These are phyloP conservation scores for Salix purpurea DNA, from an alignment of 345 rosid genomes.

Conservation along the genomic window DNA sequence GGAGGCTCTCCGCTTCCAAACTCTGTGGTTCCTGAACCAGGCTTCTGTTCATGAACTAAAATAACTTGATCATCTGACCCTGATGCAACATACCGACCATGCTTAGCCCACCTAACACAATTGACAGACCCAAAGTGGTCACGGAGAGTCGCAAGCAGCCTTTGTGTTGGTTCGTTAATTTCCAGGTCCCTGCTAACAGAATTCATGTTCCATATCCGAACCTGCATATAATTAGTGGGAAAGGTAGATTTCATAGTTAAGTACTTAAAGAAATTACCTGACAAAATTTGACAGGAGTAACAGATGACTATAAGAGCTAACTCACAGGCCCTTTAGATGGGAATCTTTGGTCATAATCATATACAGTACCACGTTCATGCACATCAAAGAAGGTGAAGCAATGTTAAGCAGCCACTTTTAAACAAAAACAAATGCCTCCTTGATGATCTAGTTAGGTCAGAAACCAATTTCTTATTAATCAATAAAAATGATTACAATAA, in stretches of 20 bases:
- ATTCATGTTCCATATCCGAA: slow-evolving; percentile 91
- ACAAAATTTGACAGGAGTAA: background rate
- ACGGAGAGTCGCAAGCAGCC: slow-evolving; percentile 93
- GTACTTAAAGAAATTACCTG: background rate
- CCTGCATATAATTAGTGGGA: slow-evolving; percentile 38
- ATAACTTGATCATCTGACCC: slow-evolving; percentile 97
- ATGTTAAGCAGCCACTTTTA: background rate
- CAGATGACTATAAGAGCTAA: background rate
- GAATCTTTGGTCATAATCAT: background rate
- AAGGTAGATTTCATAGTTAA: background rate
- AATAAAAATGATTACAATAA: background rate
- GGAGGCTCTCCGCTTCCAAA: slow-evolving; percentile 99
- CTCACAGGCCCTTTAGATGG: background rate
- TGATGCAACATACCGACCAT: slow-evolving; percentile 81
- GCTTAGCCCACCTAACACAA: slow-evolving; percentile 99
- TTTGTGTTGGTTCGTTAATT: slow-evolving; percentile 51
- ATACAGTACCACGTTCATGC: background rate
- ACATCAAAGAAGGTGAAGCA: background rate
- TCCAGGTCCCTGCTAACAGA: slow-evolving; percentile 62
- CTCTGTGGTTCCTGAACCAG: slow-evolving; percentile 95
- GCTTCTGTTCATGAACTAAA: slow-evolving; percentile 87
- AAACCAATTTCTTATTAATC: background rate
- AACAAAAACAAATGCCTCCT: background rate
- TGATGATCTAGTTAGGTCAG: background rate
- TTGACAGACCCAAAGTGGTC: slow-evolving; percentile 99